Conservation (phyloP, 257 asterid species). For the Solanum bulbocastanum region DNA sequence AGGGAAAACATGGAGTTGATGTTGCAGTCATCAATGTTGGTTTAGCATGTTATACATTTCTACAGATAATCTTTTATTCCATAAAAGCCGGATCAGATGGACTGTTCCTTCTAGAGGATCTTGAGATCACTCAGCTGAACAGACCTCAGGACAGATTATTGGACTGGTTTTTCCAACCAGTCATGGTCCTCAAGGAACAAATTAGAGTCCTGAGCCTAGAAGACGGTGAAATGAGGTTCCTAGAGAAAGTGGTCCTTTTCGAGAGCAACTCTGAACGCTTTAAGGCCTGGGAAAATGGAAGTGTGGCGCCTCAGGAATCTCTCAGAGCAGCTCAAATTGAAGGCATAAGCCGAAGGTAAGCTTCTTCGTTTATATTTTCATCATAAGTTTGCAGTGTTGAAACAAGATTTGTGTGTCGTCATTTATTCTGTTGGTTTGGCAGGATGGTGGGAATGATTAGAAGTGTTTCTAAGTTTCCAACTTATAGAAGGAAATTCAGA, state of each 20-base stretch:
- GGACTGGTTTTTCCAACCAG: conserved; percentile 92
- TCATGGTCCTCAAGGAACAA: conserved; percentile 82
- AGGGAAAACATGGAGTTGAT: conserved; percentile 42
- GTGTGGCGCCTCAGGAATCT: conserved; percentile 45
- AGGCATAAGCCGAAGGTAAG: conserved; percentile 81
- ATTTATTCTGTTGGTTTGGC: conserved; percentile 4
- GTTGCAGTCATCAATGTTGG: conserved; percentile 47
- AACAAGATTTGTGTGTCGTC: neutral
- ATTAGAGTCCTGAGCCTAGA: conserved; percentile 52
- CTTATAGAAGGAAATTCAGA: conserved; percentile 64
- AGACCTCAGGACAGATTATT: conserved; percentile 75
- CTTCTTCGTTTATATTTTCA: neutral
- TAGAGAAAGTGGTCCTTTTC: conserved; percentile 60
- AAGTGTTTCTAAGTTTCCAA: conserved; percentile 66
- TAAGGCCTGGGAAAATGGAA: conserved; percentile 68
- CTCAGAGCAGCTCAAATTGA: conserved; percentile 86
- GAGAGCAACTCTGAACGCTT: conserved; percentile 48
- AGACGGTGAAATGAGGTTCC: conserved; percentile 56
- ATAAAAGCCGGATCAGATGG: conserved; percentile 63
- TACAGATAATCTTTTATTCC: conserved; percentile 51
- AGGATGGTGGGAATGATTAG: conserved; percentile 78
- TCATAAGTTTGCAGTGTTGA: neutral
- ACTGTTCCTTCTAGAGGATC: conserved; percentile 49
- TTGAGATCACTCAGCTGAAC: conserved; percentile 66
- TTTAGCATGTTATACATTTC: conserved; percentile 59